Evolutionary conservation across 1,139 yeast genomes (phyloP).

Genomic region (Ogataea hybrid): DNA sequence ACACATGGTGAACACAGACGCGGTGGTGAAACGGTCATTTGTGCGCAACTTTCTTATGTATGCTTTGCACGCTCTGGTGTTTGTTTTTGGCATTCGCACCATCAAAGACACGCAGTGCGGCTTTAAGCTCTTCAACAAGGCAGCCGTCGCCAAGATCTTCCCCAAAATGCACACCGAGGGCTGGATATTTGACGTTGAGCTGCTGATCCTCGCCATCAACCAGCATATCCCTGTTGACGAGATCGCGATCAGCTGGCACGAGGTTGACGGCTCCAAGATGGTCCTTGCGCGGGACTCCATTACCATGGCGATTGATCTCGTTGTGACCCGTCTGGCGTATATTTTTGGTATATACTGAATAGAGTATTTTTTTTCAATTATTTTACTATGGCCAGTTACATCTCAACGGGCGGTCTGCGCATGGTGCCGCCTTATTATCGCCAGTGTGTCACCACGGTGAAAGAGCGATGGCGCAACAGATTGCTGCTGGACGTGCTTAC

Average conservation of each 20-base stretch:
- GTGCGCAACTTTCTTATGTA: constrained; percentile 91
- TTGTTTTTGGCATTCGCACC: constrained; percentile 80
- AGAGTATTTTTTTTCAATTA: neutral
- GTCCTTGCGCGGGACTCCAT: constrained; percentile 89
- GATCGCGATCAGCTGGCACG: constrained; percentile 94
- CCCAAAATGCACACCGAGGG: constrained; percentile 96
- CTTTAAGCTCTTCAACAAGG: constrained; percentile 80
- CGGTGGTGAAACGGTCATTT: constrained; percentile 89
- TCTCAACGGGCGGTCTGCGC: constrained; percentile 42
- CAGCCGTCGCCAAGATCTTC: constrained; percentile 63
- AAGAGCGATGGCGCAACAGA: constrained; percentile 48
- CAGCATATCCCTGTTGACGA: constrained; percentile 68
- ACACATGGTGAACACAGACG: constrained; percentile 94
- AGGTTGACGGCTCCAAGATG: constrained; percentile 91
- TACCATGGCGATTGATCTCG: constrained; percentile 93
- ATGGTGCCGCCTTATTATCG: constrained; percentile 47
- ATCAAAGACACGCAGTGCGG: constrained; percentile 97
- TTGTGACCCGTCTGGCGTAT: constrained; percentile 88
- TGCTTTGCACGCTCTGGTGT: constrained; percentile 84
- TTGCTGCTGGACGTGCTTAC: constrained; percentile 44
- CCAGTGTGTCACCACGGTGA: constrained; percentile 41
- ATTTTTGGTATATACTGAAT: constrained; percentile 67
- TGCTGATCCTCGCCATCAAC: constrained; percentile 73
- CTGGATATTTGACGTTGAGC: constrained; percentile 97
- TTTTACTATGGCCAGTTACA: constrained; percentile 20